These are phyloP conservation scores for Chlamydomonas eustigma DNA, from an alignment of 139 green algal species.

Conservation along the genomic window DNA sequence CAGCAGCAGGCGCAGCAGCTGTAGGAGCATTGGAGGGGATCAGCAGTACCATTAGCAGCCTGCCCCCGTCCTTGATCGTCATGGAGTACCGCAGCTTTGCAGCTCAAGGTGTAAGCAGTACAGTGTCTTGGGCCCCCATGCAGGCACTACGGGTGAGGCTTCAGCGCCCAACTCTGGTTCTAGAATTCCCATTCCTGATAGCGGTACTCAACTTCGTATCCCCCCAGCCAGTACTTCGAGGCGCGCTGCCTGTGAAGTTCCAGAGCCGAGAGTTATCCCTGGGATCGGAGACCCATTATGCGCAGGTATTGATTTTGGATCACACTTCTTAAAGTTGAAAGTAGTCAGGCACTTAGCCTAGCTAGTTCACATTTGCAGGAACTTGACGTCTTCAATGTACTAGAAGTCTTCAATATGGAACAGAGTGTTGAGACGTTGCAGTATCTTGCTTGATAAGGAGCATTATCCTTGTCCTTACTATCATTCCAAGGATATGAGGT, in stretches of 20 bases:
- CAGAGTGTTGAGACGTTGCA: no score
- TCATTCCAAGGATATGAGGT: no score
- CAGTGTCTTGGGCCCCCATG: not conserved
- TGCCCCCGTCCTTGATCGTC: slow-evolving; percentile 44
- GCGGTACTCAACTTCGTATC: slow-evolving; percentile 70
- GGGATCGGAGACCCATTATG: not conserved
- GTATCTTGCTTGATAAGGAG: no score
- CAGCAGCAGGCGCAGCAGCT: not conserved
- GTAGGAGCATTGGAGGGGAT: not conserved
- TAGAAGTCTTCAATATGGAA: no score
- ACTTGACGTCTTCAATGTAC: no score
- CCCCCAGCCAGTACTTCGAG: slow-evolving; percentile 36
- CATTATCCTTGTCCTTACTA: no score
- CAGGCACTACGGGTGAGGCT: slow-evolving; percentile 58
- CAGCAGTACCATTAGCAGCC: not conserved
- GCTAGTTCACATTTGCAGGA: no score
- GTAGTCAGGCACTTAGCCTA: no score
- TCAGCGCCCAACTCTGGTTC: slow-evolving; percentile 78
- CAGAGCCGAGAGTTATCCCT: slow-evolving; percentile 4
- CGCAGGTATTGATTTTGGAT: no score
- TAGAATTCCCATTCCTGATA: slow-evolving; percentile 84
- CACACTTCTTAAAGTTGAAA: no score
- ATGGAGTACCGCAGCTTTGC: slow-evolving; percentile 34
- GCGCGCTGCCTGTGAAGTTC: not conserved
- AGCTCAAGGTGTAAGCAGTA: slow-evolving; percentile 10